These are phyloP conservation scores for Colletotrichum sp. DNA, from an alignment of 2,329 filamentous ascomycete species.

Conservation along the genomic window DNA sequence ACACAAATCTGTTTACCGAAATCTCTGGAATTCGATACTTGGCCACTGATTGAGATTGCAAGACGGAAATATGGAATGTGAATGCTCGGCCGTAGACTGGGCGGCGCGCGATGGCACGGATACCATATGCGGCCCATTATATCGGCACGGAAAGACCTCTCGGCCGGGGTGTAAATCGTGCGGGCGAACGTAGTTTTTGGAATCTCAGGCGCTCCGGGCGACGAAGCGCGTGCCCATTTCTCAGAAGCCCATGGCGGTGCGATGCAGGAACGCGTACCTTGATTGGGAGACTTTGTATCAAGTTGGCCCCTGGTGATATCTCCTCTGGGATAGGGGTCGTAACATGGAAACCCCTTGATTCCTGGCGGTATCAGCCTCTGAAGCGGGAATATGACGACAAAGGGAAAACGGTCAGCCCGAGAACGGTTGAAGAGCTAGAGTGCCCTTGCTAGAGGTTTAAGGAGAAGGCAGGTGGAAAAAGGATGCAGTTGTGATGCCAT, in stretches of 20 bases:
- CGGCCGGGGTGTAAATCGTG: neutral
- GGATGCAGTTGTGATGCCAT: neutral
- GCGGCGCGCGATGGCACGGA: neutral
- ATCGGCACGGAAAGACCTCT: neutral
- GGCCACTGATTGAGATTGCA: neutral
- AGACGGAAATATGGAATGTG: neutral
- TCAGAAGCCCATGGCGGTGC: neutral
- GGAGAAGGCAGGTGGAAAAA: neutral
- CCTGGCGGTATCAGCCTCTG: neutral
- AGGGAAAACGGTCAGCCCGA: neutral
- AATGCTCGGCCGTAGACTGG: neutral
- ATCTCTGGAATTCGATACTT: neutral
- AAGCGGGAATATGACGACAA: neutral
- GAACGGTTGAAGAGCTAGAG: neutral
- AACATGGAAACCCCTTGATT: neutral
- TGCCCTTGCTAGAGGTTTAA: neutral
- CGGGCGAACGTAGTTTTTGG: neutral
- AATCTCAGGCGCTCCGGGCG: neutral
- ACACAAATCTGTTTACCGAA: neutral
- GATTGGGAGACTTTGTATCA: neutral
- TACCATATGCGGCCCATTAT: neutral
- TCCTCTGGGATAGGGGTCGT: neutral
- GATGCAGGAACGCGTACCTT: neutral
- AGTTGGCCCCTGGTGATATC: conserved; percentile 4
- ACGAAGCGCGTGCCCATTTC: neutral